A percentile compares a stretch with the other conserved stretches of the same genome.
Conservation (phyloP, 2,329 filamentous ascomycete species). For the Diaporthe australafricana region DNA sequence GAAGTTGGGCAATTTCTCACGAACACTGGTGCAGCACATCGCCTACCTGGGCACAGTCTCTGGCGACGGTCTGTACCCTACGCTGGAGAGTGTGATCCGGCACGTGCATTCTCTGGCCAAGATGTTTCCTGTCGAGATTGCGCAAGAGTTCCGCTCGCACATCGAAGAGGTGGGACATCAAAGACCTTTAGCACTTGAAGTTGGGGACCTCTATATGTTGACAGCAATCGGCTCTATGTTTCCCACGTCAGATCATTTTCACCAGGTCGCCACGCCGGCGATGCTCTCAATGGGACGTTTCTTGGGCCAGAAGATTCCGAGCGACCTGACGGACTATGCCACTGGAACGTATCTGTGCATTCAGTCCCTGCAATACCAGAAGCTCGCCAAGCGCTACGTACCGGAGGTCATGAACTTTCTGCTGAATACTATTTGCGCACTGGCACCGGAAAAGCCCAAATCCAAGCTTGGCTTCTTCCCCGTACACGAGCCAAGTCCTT, state of each 20-base stretch:
- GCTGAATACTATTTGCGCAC: conserved; percentile 76
- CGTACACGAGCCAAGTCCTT: conserved; percentile 64
- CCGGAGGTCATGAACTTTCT: conserved; percentile 89
- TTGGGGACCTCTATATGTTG: conserved; percentile 83
- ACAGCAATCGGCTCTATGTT: conserved; percentile 88
- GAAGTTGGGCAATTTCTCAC: conserved; percentile 77
- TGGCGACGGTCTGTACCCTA: conserved; percentile 67
- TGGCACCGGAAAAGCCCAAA: conserved; percentile 67
- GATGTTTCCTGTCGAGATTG: conserved; percentile 82
- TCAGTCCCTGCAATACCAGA: conserved; percentile 84
- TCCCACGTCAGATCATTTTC: conserved; percentile 96
- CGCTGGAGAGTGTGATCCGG: conserved; percentile 84
- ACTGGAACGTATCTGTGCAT: conserved; percentile 84
- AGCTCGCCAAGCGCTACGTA: conserved; percentile 85
- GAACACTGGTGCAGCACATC: conserved; percentile 73
- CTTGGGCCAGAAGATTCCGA: conserved; percentile 80
- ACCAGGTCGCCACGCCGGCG: conserved; percentile 91
- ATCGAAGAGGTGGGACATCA: conserved; percentile 66
- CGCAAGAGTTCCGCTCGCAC: conserved; percentile 80
- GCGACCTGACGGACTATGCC: conserved; percentile 73
- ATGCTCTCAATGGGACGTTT: conserved; percentile 87
- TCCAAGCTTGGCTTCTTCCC: conserved; percentile 69
- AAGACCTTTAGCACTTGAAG: conserved; percentile 64
- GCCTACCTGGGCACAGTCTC: conserved; percentile 59
- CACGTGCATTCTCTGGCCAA: conserved; percentile 95